Evolutionary conservation across 2,329 filamentous ascomycete genomes (phyloP), one percentile per base, ranked within the genome.

Genomic region (Biscogniauxia sp.): DNA sequence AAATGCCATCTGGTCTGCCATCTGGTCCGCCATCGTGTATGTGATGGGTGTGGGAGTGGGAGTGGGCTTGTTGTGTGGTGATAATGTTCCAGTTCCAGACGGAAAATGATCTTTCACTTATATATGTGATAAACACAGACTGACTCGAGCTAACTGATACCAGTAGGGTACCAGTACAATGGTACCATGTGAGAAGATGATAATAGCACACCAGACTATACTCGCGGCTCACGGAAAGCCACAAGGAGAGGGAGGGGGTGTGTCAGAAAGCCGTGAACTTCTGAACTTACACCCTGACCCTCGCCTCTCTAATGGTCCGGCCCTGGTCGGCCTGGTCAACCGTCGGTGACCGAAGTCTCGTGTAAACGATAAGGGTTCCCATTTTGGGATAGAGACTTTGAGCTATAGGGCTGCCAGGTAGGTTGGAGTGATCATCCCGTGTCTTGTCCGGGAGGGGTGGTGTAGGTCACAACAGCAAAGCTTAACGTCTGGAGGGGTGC

Each of bases 1-100:
- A 72, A 82, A 84, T 56, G 79, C 77, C 74, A 82, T 76, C 71
- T 79, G 74, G 73, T 78, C 74, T 56, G 79, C 77, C 74, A 82
- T 76, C 71, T 79, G 74, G 73, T 78, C 74, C 69, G 75, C 77
- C 79, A 81, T 81, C 62, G 64, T 76, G 72, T 68, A 28, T 51
- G 55, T 55, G 61, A 64, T 64, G 56, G 59, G 20, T 68, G 64
- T 63, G 56, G 57, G 19, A 67, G 64, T 62, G 68, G 66, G n/a
- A n/a, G 64, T 66, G 55, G 50, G 57, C 57, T 61, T 64, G 63
- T 57, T 58, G 63, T 59, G 65, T 59, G 58, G 50, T 65, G 53
- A 53, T 55, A 60, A 57, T 23, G 58, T 61, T 56, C 59, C 65
- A 62, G 61, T 55, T 55, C 53, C 51, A 55, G 61, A 51, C 59